phyloP scores from a whole-genome alignment of 1,139 yeast species.

The Hyphopichia pseudoburtonii region DNA sequence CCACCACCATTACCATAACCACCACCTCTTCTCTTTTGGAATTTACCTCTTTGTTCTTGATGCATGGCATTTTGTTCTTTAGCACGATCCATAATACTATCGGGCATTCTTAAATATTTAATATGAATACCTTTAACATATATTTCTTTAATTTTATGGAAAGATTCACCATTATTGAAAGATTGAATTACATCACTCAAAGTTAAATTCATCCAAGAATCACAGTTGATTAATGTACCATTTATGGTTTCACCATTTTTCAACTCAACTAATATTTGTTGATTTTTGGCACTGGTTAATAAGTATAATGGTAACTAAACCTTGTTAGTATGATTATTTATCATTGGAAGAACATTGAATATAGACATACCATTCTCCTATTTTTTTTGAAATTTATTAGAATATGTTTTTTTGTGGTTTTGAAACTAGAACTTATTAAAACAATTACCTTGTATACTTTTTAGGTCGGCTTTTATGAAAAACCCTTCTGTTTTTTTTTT shows the following conservation, averaged over 20 bases:
- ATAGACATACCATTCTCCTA: conserved; percentile 1
- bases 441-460: too few relatives aligned
- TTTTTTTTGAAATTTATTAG: too few relatives aligned
- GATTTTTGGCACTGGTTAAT: conserved; percentile 88
- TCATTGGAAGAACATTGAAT: neutral
- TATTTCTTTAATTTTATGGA: conserved; percentile 69
- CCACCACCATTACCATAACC: conserved; percentile 16
- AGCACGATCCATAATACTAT: conserved; percentile 75
- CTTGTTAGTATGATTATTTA: conserved; percentile 18
- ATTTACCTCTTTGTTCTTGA: conserved; percentile 53
- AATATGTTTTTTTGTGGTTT: too few relatives aligned
- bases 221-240: conserved; percentile 84
- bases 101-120: conserved; percentile 48
- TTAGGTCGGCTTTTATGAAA: too few relatives aligned
- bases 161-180: conserved; percentile 65
- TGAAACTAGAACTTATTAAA: too few relatives aligned
- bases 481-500: neutral
- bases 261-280: conserved; percentile 84
- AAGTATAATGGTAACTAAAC: conserved; percentile 80
- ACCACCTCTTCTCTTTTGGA: conserved; percentile 42
- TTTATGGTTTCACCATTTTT: conserved; percentile 89
- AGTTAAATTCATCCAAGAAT: conserved; percentile 94
- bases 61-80: conserved; percentile 63
- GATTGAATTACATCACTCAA: conserved; percentile 76
- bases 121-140: conserved; percentile 83